Percentiles rank a stretch among this genome's conserved stretches.
Conservation (phyloP, 345 rosid genomes). For the Anacardium occidentale region DNA sequence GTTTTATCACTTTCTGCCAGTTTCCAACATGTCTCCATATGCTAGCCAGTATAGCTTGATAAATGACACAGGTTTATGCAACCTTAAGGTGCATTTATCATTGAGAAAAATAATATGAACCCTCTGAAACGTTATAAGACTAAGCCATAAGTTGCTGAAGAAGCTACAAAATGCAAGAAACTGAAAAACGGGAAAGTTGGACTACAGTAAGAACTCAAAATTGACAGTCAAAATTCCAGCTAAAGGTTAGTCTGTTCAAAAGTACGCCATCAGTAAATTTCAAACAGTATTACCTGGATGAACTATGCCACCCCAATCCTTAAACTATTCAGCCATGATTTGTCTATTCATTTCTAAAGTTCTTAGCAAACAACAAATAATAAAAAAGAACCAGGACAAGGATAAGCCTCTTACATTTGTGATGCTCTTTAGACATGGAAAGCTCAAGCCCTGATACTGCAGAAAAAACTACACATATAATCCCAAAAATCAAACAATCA, state of each 20-base stretch:
- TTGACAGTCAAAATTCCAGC: background rate
- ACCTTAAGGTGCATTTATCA: background rate
- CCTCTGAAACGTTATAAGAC: background rate
- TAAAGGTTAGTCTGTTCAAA: background rate
- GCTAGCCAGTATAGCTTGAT: background rate
- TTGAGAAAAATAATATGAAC: background rate
- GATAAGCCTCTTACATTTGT: slow-evolving; percentile 54
- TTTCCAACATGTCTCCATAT: background rate
- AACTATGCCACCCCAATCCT: background rate
- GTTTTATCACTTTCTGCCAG: background rate
- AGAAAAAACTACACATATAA: slow-evolving; percentile 62
- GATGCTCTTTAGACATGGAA: slow-evolving; percentile 71
- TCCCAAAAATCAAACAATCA: slow-evolving; percentile 10
- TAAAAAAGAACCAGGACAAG: background rate
- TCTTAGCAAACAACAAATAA: background rate
- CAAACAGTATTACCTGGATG: background rate
- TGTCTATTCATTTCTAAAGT: background rate
- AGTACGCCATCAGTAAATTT: background rate
- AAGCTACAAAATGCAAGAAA: background rate
- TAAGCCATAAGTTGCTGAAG: background rate
- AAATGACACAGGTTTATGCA: background rate
- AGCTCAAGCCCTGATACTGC: slow-evolving; percentile 94
- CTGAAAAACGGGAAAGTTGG: background rate
- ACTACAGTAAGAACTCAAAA: background rate
- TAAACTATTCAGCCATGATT: background rate